phyloP scores from a whole-genome alignment of 331 rosid genomes.

The Malus hybrid region DNA sequence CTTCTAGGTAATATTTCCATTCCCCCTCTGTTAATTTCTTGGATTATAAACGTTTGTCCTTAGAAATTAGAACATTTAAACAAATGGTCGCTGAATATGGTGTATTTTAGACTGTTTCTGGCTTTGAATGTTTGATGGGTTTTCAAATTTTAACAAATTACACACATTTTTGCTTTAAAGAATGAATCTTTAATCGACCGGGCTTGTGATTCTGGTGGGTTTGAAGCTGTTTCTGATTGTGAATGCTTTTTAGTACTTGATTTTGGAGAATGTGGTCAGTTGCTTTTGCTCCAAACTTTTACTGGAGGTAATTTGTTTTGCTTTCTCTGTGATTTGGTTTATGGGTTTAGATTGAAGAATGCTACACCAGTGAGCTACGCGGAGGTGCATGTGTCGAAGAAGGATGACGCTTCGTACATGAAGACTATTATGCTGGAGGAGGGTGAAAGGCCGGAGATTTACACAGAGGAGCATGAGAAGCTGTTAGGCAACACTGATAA shows the following conservation, averaged over 20 bases:
- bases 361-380: slow-evolving; percentile 52
- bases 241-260: background rate
- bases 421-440: slow-evolving; percentile 23
- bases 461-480: slow-evolving; percentile 66
- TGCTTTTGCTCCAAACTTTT: background rate
- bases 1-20: slow-evolving; percentile 54
- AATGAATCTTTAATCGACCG: background rate
- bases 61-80: background rate
- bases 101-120: background rate
- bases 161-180: background rate
- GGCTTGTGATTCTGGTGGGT: background rate
- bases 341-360: slow-evolving; percentile 59
- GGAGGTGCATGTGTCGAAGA: slow-evolving; percentile 25
- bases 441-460: slow-evolving; percentile 55
- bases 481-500: slow-evolving; percentile 65
- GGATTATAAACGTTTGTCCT: background rate
- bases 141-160: background rate
- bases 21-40: background rate
- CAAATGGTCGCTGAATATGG: background rate
- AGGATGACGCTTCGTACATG: slow-evolving; percentile 14
- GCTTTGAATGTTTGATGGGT: background rate
- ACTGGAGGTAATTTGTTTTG: background rate
- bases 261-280: background rate
- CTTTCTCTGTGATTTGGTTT: background rate
- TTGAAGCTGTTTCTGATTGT: background rate